Base-by-base conservation (phyloP, 129 eudicot species). In the Chrysanthemum makinoi region DNA sequence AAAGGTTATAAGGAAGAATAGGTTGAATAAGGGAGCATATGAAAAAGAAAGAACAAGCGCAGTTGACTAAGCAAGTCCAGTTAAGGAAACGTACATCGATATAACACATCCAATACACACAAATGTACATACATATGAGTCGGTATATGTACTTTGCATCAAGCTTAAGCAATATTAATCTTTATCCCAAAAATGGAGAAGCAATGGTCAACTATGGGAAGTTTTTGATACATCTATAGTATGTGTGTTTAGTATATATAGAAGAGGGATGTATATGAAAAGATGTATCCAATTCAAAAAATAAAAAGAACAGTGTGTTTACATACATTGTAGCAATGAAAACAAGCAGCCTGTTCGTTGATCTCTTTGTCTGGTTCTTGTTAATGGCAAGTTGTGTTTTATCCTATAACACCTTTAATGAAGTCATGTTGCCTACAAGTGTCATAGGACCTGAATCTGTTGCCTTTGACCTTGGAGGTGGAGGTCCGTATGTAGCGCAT, bases 401-500 rank as follows among this genome's bases (percentile, higher is more conserved):
- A 28, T 77, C 57, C n/a, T 74, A 54, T 19, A n/a, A 0, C 5
- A 79, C 65, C 10, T 82, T 77, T 26, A 77, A 53, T 15, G 69
- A 77, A 33, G 64, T 77, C 70, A 64, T 33, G 53, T 75, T 82
- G 69, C 82, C 86, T 7, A 35, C 80, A 24, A 62, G 33, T 53
- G 83, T 65, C 35, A 69, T 80, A 1, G 77, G 78, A 10, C 83
- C 83, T 0, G 73, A 80, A 57, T 80, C 85, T 3, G 69, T 74
- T 30, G 69, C 78, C 0, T 70, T 80, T 9, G 84, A 80, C 12
- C 82, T 66, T 10, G 65, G 63, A 33, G 83, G 88, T 35, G 63
- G 55, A 10, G 88, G 88, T 28, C 88, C 85, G 0, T 84, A 84
- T 3, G 73, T 75, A 11, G 58, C 78, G 1, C n/a, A n/a, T n/a